These are phyloP conservation scores for Euphrasia arctica DNA, from an alignment of 305 asterid genomes.

Conservation along the genomic window DNA sequence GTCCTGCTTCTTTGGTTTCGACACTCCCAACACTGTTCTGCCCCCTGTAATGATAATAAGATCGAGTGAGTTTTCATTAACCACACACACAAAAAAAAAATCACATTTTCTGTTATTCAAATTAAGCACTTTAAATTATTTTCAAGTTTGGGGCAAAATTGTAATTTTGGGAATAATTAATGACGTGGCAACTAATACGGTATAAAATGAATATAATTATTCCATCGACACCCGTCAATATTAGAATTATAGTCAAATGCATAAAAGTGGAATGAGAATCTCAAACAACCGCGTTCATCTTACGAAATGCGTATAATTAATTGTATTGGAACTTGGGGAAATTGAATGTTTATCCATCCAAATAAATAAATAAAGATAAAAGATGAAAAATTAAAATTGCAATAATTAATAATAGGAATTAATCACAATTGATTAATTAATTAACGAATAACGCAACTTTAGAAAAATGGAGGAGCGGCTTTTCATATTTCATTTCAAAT, in stretches of 20 bases:
- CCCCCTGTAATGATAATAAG: slow-evolving; percentile 39
- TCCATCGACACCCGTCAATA: not conserved
- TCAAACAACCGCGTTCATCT: not conserved
- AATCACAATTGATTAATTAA: not conserved
- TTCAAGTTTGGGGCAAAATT: too few species aligned
- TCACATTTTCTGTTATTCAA: too few species aligned
- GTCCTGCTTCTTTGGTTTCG: slow-evolving; percentile 59
- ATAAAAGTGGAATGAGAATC: not conserved
- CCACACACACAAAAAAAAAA: too few species aligned
- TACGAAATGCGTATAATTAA: not conserved
- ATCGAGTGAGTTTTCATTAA: too few species aligned
- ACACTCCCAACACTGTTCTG: slow-evolving; percentile 56
- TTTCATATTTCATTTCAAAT: slow-evolving; percentile 28
- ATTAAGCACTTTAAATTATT: too few species aligned
- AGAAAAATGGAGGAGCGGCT: slow-evolving; percentile 16
- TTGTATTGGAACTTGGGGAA: not conserved
- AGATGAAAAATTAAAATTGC: not conserved
- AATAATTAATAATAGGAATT: too few species aligned
- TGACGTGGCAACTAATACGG: too few species aligned
- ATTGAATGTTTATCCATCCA: not conserved
- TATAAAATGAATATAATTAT: not conserved
- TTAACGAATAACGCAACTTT: not conserved
- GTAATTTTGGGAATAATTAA: too few species aligned
- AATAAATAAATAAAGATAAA: not conserved
- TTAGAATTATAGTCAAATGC: not conserved